Base-by-base conservation (phyloP, 495 filamentous ascomycete species). In the Cercophora scortea region DNA sequence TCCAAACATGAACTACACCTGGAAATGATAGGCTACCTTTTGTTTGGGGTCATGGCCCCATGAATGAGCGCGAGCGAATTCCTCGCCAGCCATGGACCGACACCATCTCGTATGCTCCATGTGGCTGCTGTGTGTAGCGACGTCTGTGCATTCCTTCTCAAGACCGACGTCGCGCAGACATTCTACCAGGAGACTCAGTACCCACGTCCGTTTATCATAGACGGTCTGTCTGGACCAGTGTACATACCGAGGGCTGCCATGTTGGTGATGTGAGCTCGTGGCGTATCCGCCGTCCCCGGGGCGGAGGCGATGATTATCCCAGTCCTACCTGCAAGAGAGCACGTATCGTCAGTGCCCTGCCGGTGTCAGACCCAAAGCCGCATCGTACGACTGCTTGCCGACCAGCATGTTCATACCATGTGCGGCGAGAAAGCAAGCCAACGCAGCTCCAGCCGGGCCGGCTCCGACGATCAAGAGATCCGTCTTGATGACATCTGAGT, bases 201-300 rank as follows among this genome's bases (percentile, higher is more conserved):
- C 3, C 8, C 8, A 13, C 7, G 2, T 7, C 8, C 36, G 9
- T 38, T 38, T 8, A 25, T 25, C 25, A 2, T 25, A 25, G 25
- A 25, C 5, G 25, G 25, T 25, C 25, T 25, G 25, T 25, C 25
- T 25, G 25, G 5, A 25, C 5, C 5, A 2, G 25, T 5, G 25
- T 2, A 38, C 47, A 16, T 40, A 62, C 60, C 61, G 1, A 67
- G 45, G 2, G 53, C 64, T 3, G 66, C 64, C 58, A 61, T 61
- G 51, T 80, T 82, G 32, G 74, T 79, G 43, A 81, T 80, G 53
- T 82, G 78, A 0, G 78, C 79, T 0, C 79, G 61, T 1, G 79
- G 79, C 18, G 77, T 79, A 34, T 74, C 65, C 6, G 79, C 75
- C 3, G 66, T 78, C 8, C 72, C 73, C 5, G 75, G 62, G 0